Conservation (phyloP, 2,329 filamentous ascomycete species). For the Zalaria obscura region DNA sequence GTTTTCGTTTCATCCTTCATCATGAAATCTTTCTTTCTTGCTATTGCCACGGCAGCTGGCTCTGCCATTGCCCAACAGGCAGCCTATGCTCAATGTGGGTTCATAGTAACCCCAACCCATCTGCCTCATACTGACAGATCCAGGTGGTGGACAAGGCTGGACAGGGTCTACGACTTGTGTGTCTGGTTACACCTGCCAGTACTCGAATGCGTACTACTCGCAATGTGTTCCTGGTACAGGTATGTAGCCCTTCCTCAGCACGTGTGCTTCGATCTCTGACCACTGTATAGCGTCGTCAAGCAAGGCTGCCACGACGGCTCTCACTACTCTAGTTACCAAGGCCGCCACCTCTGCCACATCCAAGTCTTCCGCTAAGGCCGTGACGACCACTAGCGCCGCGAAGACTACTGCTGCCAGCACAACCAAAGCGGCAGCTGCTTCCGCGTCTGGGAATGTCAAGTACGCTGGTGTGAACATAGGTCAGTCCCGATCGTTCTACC, state of each 20-base stretch:
- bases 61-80: constrained; percentile 5
- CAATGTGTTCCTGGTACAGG: constrained; percentile 14
- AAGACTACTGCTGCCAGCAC: constrained; percentile 1
- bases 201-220: constrained; percentile 15
- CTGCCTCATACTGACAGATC: constrained; percentile 7
- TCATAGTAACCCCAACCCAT: too few relatives aligned
- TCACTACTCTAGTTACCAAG: neutral
- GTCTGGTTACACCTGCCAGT: constrained; percentile 15
- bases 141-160: constrained; percentile 15
- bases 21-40: constrained; percentile 11
- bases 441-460: constrained; percentile 10
- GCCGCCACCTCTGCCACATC: neutral
- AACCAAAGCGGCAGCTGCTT: constrained; percentile 1
- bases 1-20: constrained; percentile 6
- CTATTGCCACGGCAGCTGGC: constrained; percentile 9
- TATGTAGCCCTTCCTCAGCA: neutral
- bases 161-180: constrained; percentile 16
- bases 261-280: neutral
- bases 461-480: constrained; percentile 17
- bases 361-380: neutral
- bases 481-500: too few relatives aligned
- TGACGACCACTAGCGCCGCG: constrained; percentile 7
- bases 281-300: neutral
- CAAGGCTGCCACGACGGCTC: constrained; percentile 1
- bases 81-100: constrained; percentile 8